Evolutionary conservation across 2,329 filamentous ascomycete genomes (phyloP).

Genomic region (Colletotrichum tofieldiae): DNA sequence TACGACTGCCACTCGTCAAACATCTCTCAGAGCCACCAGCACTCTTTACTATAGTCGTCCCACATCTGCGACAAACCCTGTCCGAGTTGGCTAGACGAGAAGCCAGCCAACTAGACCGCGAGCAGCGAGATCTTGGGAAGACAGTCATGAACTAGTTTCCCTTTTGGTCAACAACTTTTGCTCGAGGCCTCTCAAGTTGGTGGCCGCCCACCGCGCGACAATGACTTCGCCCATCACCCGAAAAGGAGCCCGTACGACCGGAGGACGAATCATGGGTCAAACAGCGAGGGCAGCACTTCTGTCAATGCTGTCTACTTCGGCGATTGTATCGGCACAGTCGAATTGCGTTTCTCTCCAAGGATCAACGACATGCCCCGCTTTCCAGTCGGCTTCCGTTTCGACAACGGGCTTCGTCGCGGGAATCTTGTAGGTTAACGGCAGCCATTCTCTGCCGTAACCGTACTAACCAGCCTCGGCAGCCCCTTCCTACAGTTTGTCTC

Average conservation of each 20-base stretch:
- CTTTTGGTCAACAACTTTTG: slow-evolving; percentile 18
- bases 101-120: background rate
- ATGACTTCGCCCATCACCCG: slow-evolving; percentile 1
- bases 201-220: background rate
- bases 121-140: slow-evolving; percentile 13
- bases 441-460: background rate
- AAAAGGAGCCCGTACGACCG: background rate
- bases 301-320: slow-evolving; percentile 54
- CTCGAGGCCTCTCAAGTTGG: slow-evolving; percentile 10
- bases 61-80: slow-evolving; percentile 3
- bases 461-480: slow-evolving; percentile 63
- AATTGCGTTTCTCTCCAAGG: slow-evolving; percentile 74
- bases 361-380: slow-evolving; percentile 81
- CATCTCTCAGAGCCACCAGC: slow-evolving; percentile 47
- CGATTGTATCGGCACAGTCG: slow-evolving; percentile 59
- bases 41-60: slow-evolving; percentile 30
- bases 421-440: slow-evolving; percentile 71
- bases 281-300: slow-evolving; percentile 42
- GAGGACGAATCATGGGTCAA: slow-evolving; percentile 23
- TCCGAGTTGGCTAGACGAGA: background rate
- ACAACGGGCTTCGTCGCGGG: slow-evolving; percentile 71
- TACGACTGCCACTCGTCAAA: slow-evolving; percentile 50
- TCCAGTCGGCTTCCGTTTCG: slow-evolving; percentile 80
- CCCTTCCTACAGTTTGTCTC: slow-evolving; percentile 90
- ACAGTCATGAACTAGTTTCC: slow-evolving; percentile 36